phyloP scores from a whole-genome alignment of 2,329 filamentous ascomycete genomes.

The Verticillium isaacii region DNA sequence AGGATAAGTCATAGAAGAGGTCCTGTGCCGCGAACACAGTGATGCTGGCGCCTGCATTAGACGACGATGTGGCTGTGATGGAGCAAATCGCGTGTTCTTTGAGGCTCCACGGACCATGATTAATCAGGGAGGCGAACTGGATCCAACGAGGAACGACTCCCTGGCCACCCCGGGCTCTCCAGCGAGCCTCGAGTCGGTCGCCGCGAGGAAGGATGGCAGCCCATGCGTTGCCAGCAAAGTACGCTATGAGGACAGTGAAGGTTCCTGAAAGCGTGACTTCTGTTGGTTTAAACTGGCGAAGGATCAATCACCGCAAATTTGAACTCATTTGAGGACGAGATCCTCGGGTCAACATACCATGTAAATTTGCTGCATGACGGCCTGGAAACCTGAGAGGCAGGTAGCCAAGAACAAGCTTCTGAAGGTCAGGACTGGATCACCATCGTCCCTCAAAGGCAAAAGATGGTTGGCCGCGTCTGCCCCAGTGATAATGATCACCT shows the following conservation, averaged over 20 bases:
- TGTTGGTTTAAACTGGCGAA: slow-evolving; percentile 47
- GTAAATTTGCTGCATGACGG: slow-evolving; percentile 53
- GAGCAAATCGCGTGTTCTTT: slow-evolving; percentile 53
- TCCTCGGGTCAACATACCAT: slow-evolving; percentile 24
- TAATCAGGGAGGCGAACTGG: slow-evolving; percentile 36
- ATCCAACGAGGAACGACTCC: slow-evolving; percentile 38
- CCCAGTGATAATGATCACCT: slow-evolving; percentile 46
- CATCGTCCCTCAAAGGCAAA: slow-evolving; percentile 47
- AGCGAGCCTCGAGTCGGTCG: slow-evolving; percentile 41
- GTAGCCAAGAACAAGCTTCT: slow-evolving; percentile 47
- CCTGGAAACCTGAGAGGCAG: slow-evolving; percentile 45
- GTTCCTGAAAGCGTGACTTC: slow-evolving; percentile 41
- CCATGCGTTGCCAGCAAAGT: slow-evolving; percentile 47
- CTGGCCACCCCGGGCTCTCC: slow-evolving; percentile 34
- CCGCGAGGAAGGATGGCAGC: slow-evolving; percentile 44
- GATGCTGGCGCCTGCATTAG: slow-evolving; percentile 37
- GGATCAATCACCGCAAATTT: not conserved
- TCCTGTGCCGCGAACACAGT: slow-evolving; percentile 42
- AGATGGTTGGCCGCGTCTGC: slow-evolving; percentile 44
- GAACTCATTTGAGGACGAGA: not conserved
- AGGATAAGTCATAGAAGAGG: slow-evolving; percentile 44
- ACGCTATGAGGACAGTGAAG: slow-evolving; percentile 53
- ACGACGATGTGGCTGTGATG: slow-evolving; percentile 50
- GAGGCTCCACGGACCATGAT: slow-evolving; percentile 44
- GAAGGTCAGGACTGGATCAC: slow-evolving; percentile 46